A percentile compares a stretch with the other conserved stretches of the same genome.
Evolutionary conservation across 345 rosid genomes (phyloP).

Genomic region (Pseudoturritis turrita): DNA sequence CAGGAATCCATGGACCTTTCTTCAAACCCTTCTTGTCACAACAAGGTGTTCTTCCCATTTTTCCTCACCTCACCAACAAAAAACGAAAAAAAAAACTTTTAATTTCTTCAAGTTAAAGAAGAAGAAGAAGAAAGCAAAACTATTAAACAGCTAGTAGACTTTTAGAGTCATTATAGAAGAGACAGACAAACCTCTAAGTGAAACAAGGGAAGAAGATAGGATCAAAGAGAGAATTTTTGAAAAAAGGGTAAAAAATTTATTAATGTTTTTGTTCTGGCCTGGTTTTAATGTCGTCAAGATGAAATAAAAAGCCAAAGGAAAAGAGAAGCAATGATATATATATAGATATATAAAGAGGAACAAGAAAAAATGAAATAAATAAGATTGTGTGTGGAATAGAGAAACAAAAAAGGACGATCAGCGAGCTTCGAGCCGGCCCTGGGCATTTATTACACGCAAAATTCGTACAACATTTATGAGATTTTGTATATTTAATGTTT

Average conservation of each 20-base stretch:
- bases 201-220: conserved; percentile 13
- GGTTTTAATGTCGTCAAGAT: conserved; percentile 32
- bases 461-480: conserved; percentile 21
- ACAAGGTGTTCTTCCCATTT: conserved; percentile 88
- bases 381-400: conserved; percentile 26
- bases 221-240: conserved; percentile 25
- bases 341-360: neutral
- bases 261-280: conserved; percentile 33
- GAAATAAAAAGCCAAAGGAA: conserved; percentile 21
- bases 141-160: neutral
- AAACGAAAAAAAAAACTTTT: neutral
- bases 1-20: conserved; percentile 98
- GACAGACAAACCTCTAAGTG: conserved; percentile 25
- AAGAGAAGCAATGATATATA: neutral
- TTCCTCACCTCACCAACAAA: conserved; percentile 9
- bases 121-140: conserved; percentile 1
- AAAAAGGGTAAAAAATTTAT: conserved; percentile 1
- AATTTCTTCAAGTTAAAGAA: neutral
- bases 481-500: conserved; percentile 27
- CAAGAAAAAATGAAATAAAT: conserved; percentile 12
- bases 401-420: conserved; percentile 38
- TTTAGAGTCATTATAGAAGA: conserved; percentile 5
- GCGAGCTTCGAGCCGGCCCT: conserved; percentile 61
- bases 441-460: conserved; percentile 35
- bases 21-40: conserved; percentile 83